Base-by-base conservation (phyloP, 164 flowering plant species). In the Macadamia tetraphylla region DNA sequence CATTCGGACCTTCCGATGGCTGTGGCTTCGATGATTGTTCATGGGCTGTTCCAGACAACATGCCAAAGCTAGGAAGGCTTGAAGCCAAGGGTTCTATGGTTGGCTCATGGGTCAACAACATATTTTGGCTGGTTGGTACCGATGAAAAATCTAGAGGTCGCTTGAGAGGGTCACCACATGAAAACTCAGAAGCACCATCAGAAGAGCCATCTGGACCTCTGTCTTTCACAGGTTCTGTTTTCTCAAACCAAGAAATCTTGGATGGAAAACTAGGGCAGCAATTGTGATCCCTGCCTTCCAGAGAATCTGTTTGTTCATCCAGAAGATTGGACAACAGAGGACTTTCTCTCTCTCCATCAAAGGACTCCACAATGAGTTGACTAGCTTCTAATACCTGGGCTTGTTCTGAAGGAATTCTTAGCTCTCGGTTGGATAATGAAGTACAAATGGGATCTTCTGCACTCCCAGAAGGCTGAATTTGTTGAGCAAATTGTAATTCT, bases 41-140 rank as follows among this genome's bases (percentile, higher is more conserved):
- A 18, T 65, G 55, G 53, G 63, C 30, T 65, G 70, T 67, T 58
- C 75, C 75, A 57, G 81, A 70, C 43, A 62, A 71, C 58, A 70
- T 40, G 51, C 59, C 67, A 70, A 69, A 65, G 52, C 61, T 46
- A 62, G 82, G 80, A 63, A 70, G 40, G 48, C 46, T 44, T 43
- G 80, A 40, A 65, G 43, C 42, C 29, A 62, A 65, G 32, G 71
- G 64, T 73, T 57, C 43, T 15, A n/a, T 23, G n/a, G 66, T 74
- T 57, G 62, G 71, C 29, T 62, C 75, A 64, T 65, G 60, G 51
- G 18, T 63, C 53, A 75, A 68, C 53, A 75, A 68, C 61, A 42
- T 44, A 60, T 75, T 75, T 65, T 63, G 55, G n/a, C 29, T 71
- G 8, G 32, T 35, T 63, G 73, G 67, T 29, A 64, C 66, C 23